Evolutionary conservation across 345 rosid species (phyloP).

Genomic region (Hevea brasiliensis): DNA sequence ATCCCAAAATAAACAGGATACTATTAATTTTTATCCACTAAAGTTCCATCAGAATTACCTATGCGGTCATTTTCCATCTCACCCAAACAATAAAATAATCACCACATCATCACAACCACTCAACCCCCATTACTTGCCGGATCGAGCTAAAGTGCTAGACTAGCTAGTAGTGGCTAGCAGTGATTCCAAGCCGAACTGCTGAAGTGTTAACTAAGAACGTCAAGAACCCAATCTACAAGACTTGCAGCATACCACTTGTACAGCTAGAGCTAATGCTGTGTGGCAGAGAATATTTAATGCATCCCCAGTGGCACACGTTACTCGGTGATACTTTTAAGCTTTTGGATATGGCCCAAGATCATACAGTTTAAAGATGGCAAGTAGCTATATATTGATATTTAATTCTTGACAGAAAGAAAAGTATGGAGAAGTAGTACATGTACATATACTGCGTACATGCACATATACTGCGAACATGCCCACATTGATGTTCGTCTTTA

Average conservation of each 20-base stretch:
- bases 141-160: too few relatives aligned
- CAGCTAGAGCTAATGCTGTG: slow-evolving; percentile 1
- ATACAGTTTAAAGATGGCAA: background rate
- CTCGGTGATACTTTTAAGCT: background rate
- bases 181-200: background rate
- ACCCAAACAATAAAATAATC: slow-evolving; percentile 1
- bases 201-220: background rate
- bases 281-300: slow-evolving; percentile 1
- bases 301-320: background rate
- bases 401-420: background rate
- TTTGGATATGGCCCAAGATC: background rate
- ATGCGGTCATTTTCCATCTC: slow-evolving; percentile 18
- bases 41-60: too few relatives aligned
- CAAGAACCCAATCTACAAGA: slow-evolving; percentile 8
- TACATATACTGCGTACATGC: slow-evolving; percentile 17
- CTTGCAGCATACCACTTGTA: background rate
- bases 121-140: background rate
- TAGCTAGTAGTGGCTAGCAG: too few relatives aligned
- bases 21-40: too few relatives aligned
- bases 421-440: slow-evolving; percentile 16
- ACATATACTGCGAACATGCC: too few relatives aligned
- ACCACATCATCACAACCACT: background rate
- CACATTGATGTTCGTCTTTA: background rate
- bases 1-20: background rate
- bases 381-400: background rate